Evolutionary conservation across 2,329 filamentous ascomycete genomes (phyloP).

Genomic region (Aspergillus uvarum): DNA sequence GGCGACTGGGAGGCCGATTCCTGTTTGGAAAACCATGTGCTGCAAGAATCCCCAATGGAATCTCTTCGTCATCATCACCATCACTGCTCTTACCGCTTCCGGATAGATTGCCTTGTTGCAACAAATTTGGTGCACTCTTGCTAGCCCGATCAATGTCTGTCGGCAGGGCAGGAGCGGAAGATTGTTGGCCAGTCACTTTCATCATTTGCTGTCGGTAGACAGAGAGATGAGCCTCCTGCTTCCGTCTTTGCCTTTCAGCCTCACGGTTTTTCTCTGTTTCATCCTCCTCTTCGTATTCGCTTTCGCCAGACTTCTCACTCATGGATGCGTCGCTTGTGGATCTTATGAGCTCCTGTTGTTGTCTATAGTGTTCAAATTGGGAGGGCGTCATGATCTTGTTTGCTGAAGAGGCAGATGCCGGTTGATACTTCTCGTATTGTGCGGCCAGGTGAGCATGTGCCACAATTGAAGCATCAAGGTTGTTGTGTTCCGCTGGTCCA

Average conservation of each 20-base stretch:
- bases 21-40: conserved; percentile 85
- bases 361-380: conserved; percentile 78
- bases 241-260: conserved; percentile 72
- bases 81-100: conserved; percentile 41
- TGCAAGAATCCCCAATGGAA: conserved; percentile 80
- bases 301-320: conserved; percentile 57
- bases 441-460: conserved; percentile 48
- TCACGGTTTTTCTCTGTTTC: conserved; percentile 73
- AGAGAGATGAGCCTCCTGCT: conserved; percentile 86
- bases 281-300: conserved; percentile 74
- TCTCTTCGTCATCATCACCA: conserved; percentile 81
- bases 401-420: conserved; percentile 39
- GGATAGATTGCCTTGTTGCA: conserved; percentile 39
- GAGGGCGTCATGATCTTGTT: conserved; percentile 88
- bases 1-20: conserved; percentile 69
- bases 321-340: conserved; percentile 50
- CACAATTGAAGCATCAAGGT: conserved; percentile 37
- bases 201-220: conserved; percentile 95
- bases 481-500: conserved; percentile 8
- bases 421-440: conserved; percentile 43
- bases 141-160: conserved; percentile 56
- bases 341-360: conserved; percentile 67
- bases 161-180: conserved; percentile 52
- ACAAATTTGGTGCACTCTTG: conserved; percentile 63
- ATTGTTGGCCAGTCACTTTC: conserved; percentile 81